Evolutionary conservation across 495 filamentous ascomycete genomes (phyloP).

Genomic region (Aspergillus egyptiacus): DNA sequence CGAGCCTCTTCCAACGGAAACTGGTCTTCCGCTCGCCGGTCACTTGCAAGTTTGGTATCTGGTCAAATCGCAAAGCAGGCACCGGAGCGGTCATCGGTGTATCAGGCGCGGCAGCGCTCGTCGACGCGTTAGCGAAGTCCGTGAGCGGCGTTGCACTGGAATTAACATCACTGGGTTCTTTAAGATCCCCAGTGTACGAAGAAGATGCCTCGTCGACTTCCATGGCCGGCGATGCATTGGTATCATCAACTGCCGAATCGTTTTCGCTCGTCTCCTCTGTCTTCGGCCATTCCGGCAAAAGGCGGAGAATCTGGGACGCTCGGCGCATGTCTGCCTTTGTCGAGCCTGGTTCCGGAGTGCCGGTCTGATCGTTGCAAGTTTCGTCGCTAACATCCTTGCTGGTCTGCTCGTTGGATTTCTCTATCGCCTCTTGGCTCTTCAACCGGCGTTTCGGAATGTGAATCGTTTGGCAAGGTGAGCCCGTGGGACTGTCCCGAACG

Average conservation of each 20-base stretch:
- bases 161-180: too few relatives aligned
- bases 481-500: neutral
- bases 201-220: neutral
- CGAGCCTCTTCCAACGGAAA: slow-evolving; percentile 22
- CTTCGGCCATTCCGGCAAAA: neutral
- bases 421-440: too few relatives aligned
- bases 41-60: neutral
- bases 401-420: neutral
- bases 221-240: neutral
- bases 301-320: neutral
- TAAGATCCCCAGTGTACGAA: too few relatives aligned
- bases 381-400: neutral
- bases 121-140: too few relatives aligned
- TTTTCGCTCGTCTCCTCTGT: neutral
- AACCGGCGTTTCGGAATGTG: neutral
- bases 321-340: neutral
- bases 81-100: neutral
- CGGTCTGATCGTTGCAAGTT: too few relatives aligned
- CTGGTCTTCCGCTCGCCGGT: neutral
- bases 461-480: neutral
- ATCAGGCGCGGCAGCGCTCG: too few relatives aligned
- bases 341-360: too few relatives aligned
- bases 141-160: too few relatives aligned
- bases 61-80: neutral
- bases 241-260: neutral